Evolutionary conservation across 805 yeast species (phyloP), one percentile per base, ranked within the genome.

Genomic region (Alloascoidea africana): DNA sequence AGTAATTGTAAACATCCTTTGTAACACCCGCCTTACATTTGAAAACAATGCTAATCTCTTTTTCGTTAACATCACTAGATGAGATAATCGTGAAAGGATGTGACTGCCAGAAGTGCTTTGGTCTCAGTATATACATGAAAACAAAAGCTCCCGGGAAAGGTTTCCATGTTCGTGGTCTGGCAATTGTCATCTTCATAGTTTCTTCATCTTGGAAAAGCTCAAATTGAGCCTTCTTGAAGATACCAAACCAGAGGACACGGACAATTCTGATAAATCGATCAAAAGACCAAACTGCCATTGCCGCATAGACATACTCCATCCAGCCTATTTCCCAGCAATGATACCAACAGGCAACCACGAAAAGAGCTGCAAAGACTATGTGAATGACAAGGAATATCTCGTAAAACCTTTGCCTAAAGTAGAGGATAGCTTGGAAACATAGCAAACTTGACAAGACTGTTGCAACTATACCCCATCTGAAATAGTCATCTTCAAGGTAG

Each of bases 241-340:
- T 47, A 4, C 94, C 94, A 43, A 78, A 76, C 23, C 58, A 49
- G 11, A 66, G 38, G 2, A 83, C 54, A 38, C 84, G 65, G 1
- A 65, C 56, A 6, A 76, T 41, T 44, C 94, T 65, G 11, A 69
- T 47, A 0, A 72, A 42, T 39, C 89, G 60, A 50, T 85, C 93
- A 44, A 73, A 63, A 1, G 60, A 65, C 94, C 94, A 85, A 4
- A 84, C 61, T 0, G 72, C 76, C 41, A 72, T 65, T 4, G 76
- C 50, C 3, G 73, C 67, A 40, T 69, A 73, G 15, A 66, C 46
- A 57, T 65, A 71, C 39, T 62, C 67, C 45, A 65, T 62, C 66
- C 71, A 70, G 1, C 68, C 69, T 38, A 63, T 58, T 51, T 33
- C 59, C 51, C 4, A 40, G 50, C 75, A 63, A 53, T 83, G 94